These are phyloP conservation scores for Elymus sibiricus DNA, from an alignment of 176 grass and related monocot genomes.

Conservation along the genomic window DNA sequence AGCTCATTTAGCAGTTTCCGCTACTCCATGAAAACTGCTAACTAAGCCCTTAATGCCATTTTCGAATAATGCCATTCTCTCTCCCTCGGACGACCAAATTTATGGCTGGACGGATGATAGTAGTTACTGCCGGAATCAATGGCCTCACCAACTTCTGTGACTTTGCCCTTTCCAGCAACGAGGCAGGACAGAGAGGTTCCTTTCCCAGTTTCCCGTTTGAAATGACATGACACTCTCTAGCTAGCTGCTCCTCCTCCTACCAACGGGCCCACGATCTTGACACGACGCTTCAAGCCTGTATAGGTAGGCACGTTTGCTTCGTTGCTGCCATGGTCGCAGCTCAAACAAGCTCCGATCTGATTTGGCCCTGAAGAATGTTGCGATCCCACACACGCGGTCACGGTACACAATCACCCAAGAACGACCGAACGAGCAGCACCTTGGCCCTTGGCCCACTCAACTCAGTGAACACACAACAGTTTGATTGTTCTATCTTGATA, in stretches of 20 bases:
- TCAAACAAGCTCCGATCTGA: background rate
- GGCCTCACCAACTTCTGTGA: background rate
- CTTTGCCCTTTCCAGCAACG: background rate
- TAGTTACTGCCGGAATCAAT: background rate
- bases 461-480: background rate
- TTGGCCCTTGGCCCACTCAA: background rate
- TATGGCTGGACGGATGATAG: background rate
- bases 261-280: background rate
- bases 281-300: background rate
- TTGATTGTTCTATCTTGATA: background rate
- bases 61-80: too few species aligned
- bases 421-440: background rate
- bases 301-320: background rate
- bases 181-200: background rate
- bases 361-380: background rate
- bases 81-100: background rate
- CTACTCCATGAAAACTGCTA: too few species aligned
- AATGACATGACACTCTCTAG: background rate
- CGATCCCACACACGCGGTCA: background rate
- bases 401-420: background rate
- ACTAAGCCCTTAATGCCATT: too few species aligned
- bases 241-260: background rate
- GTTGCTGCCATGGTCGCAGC: background rate
- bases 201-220: conserved; percentile 1
- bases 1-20: too few species aligned